A percentile compares a stretch with the other conserved stretches of the same genome.
These are phyloP conservation scores for Nemania sp. DNA, from an alignment of 2,329 filamentous ascomycete species.

Conservation along the genomic window DNA sequence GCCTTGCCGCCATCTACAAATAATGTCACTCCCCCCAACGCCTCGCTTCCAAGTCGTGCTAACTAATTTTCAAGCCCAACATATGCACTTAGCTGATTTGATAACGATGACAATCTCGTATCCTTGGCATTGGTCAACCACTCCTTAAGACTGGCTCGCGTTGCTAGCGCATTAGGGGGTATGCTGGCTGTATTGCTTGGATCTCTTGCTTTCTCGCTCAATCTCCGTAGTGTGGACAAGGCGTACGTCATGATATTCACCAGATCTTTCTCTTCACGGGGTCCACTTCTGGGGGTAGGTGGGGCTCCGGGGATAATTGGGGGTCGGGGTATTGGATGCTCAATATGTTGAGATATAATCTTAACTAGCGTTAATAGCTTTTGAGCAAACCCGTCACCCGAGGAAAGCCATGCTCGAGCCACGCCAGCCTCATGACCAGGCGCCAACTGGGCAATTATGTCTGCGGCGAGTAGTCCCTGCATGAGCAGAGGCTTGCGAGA, in stretches of 20 bases:
- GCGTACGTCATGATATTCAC: constrained; percentile 76
- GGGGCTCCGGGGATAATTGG: constrained; percentile 48
- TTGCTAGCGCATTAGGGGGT: constrained; percentile 72
- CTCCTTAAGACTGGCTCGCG: constrained; percentile 74
- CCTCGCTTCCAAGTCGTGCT: constrained; percentile 42
- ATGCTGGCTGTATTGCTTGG: constrained; percentile 65
- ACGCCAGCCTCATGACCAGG: constrained; percentile 78
- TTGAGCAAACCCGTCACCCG: constrained; percentile 84
- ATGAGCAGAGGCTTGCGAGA: constrained; percentile 88
- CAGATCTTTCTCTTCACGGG: constrained; percentile 63
- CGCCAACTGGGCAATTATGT: constrained; percentile 83
- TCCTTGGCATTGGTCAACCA: constrained; percentile 72
- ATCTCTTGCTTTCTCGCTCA: constrained; percentile 76
- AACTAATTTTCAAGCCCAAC: constrained; percentile 55
- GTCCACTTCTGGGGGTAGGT: constrained; percentile 49
- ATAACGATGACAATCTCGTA: constrained; percentile 70
- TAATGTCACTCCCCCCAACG: constrained; percentile 39
- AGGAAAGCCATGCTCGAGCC: constrained; percentile 83
- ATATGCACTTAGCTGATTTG: constrained; percentile 76
- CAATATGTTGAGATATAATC: constrained; percentile 74
- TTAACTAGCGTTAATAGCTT: constrained; percentile 82
- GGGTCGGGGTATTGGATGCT: constrained; percentile 58
- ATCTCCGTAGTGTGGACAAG: constrained; percentile 73
- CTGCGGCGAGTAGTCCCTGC: constrained; percentile 90
- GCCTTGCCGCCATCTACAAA: constrained; percentile 37